A percentile compares a stretch with the other conserved stretches of the same genome.
These are phyloP conservation scores for Leccinellum rugosiceps DNA, from an alignment of 768 basidiomycete genomes.

Conservation along the genomic window DNA sequence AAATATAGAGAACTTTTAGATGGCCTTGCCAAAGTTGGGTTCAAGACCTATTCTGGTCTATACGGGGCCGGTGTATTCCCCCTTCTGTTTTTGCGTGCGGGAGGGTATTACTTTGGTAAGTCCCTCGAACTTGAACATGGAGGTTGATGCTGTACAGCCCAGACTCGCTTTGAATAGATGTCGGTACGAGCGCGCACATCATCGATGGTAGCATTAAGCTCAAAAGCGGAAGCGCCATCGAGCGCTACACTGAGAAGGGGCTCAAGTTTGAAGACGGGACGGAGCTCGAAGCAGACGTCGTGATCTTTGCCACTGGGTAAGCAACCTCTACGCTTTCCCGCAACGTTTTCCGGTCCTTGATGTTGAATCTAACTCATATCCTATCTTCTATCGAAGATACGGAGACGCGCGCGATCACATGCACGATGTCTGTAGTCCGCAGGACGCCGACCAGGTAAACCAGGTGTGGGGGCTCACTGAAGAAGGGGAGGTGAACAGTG, in stretches of 20 bases:
- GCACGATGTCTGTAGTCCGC: conserved; percentile 43
- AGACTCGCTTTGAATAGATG: conserved; percentile 19
- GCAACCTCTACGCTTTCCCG: not conserved
- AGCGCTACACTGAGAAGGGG: conserved; percentile 31
- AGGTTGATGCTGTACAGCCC: not conserved
- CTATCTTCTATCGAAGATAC: conserved; percentile 33
- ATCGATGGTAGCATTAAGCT: conserved; percentile 49
- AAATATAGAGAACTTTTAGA: conserved; percentile 34
- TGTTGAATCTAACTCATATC: not conserved
- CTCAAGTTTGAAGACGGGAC: conserved; percentile 31
- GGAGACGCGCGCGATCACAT: conserved; percentile 43
- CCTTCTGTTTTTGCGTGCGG: conserved; percentile 26
- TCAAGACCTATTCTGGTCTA: conserved; percentile 36
- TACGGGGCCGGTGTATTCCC: conserved; percentile 33
- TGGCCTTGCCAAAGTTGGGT: conserved; percentile 36
- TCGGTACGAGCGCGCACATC: conserved; percentile 43
- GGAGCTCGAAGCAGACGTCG: conserved; percentile 30
- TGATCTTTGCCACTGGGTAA: conserved; percentile 33
- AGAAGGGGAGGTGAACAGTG: conserved; percentile 56
- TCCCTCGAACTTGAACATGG: not conserved
- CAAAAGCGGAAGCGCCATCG: conserved; percentile 40
- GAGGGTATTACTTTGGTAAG: conserved; percentile 43
- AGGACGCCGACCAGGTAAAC: conserved; percentile 43
- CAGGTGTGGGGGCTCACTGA: conserved; percentile 59
- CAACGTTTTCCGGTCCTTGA: not conserved